Base-by-base conservation (phyloP, 192 early-diverging fungal species). In the Backusella circina region DNA sequence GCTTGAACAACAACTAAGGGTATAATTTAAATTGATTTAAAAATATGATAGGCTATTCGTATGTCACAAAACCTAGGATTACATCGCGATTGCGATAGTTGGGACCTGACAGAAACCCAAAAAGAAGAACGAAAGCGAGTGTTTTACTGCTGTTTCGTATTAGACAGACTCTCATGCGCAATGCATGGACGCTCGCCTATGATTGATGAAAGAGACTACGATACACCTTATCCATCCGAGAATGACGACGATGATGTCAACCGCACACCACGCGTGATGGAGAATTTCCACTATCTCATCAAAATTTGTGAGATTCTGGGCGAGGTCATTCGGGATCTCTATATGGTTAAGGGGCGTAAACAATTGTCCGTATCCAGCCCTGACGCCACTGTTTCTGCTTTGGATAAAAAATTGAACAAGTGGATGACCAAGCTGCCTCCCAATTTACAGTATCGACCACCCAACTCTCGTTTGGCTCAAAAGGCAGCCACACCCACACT, bases 61-160 rank as follows among this genome's bases (percentile, higher is more conserved):
- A 90, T 93, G 83, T 91, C 91, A 9, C 91, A 92, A 79, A 92
- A 95, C 74, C 54, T 95, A 36, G 93, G 93, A 12, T 86, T 95
- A 64, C 90, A 95, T 71, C 84, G 93, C 31, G 89, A 92, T 79
- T 86, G 84, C 18, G 75, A 83, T 16, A 76, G 83, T 36, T 90
- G 89, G 88, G 77, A 82, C 50, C 23, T 88, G 21, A 77, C 83
- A 30, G 81, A 73, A 7, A 72, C 82, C 7, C 90, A 93, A 61
- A 80, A 81, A 5, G 90, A 93, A 78, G 82, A 89, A 37, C 78
- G 93, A 39, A 90, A 89, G 67, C 86, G 92, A 35, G 85, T 88
- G 1, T 95, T 91, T 88, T 95, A 92, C 88, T 80, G 88, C 16
- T 91, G 90, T 77, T 93, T 90, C 68, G 78, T 93, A 0, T 75